These are phyloP conservation scores for Boletus reticulatus DNA, from an alignment of 768 basidiomycete genomes.

Conservation along the genomic window DNA sequence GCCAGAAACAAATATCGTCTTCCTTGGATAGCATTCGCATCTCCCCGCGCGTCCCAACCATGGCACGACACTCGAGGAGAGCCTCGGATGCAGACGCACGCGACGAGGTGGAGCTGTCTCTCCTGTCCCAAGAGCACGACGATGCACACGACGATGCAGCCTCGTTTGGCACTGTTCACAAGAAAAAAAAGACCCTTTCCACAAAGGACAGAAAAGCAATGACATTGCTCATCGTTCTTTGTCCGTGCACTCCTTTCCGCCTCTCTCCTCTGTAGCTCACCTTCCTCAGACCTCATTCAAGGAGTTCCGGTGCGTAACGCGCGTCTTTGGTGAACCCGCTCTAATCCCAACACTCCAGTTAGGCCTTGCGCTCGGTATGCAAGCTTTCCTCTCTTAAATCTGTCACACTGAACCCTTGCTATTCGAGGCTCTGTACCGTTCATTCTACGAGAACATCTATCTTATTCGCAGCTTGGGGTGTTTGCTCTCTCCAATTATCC, in stretches of 20 bases:
- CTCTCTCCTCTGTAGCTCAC: conserved; percentile 14
- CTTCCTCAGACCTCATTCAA: conserved; percentile 65
- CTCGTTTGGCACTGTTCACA: conserved; percentile 32
- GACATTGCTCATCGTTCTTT: conserved; percentile 80
- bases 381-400: background rate
- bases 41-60: conserved; percentile 47
- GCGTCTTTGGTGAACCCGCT: conserved; percentile 5
- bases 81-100: conserved; percentile 29
- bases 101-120: conserved; percentile 61
- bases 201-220: conserved; percentile 82
- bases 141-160: conserved; percentile 39
- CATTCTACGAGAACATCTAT: conserved; percentile 90
- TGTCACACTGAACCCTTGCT: conserved; percentile 4
- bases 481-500: conserved; percentile 93
- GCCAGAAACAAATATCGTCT: conserved; percentile 53
- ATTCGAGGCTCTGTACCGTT: conserved; percentile 88
- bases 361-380: conserved; percentile 83
- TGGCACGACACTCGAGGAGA: conserved; percentile 36
- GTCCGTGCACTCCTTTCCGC: conserved; percentile 47
- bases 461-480: conserved; percentile 94
- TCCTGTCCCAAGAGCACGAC: conserved; percentile 56
- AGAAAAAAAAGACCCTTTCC: conserved; percentile 53
- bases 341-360: conserved; percentile 42
- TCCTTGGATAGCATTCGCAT: conserved; percentile 60
- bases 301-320: conserved; percentile 76